Base-by-base conservation (phyloP, 768 basidiomycete genomes). In the Amylocystis lapponica region DNA sequence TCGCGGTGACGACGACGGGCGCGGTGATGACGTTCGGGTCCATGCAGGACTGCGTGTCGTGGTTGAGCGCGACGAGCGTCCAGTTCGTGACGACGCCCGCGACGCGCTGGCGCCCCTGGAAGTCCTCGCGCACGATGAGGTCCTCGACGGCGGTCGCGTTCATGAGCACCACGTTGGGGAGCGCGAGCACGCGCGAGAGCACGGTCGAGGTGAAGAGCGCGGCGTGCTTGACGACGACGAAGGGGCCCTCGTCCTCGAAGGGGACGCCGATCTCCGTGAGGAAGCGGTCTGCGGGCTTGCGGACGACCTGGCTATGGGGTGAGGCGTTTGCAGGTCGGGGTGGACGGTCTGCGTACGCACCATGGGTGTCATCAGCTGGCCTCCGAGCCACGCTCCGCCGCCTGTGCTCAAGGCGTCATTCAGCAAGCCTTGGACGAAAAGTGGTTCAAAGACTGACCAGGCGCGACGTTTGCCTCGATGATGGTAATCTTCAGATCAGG, bases 71-170 rank as follows among this genome's bases (percentile, higher is more conserved):
- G 45, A 71, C 70, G 39, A 74, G 66, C 43, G 69, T 71, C 71
- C 70, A 76, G 67, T 75, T 75, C 27, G 70, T 70, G n/a, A 75
- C 73, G 30, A 76, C 74, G n/a, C 74, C 76, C 9, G 68, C 62
- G 47, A 76, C 66, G 46, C 72, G 71, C 53, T 71, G 67, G 36
- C 50, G 49, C 40, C 65, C 66, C 42, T 59, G 56, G 45, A 59
- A 62, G 59, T 73, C 84, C 36, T 70, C 68, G 51, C 75, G 75
- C 41, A 83, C 74, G 62, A 88, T 79, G 36, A 88, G 73, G 58
- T 88, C 86, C 59, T 88, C 85, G n/a, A 83, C 83, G 6, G 83
- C 79, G 3, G 85, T 88, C 20, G 83, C 83, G 63, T 86, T 86
- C 71, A 86, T 76, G 63, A 86, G 62, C 25, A 81, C 76, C 38